Conservation (phyloP, 176 grass and related monocot genomes). For the Cocos nucifera region DNA sequence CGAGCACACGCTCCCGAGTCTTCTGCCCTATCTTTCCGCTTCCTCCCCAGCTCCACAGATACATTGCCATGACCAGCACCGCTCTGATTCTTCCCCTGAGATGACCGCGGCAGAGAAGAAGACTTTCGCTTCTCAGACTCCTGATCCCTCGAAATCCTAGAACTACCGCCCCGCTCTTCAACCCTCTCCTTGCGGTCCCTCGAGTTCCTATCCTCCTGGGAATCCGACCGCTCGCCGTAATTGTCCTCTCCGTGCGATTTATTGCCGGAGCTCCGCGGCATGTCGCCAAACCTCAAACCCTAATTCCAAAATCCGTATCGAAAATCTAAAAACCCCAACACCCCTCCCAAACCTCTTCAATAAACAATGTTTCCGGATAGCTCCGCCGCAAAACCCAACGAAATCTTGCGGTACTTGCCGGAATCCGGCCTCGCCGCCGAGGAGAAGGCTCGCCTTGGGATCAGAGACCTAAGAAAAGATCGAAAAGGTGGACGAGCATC, state of each 20-base stretch:
- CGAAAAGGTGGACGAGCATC: too few species aligned
- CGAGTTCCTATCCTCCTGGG: conserved; percentile 7
- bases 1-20: too few species aligned
- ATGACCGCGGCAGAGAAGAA: neutral
- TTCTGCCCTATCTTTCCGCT: neutral
- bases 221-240: conserved; percentile 13
- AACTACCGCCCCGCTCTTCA: too few species aligned
- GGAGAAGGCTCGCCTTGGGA: neutral
- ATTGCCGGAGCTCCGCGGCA: conserved; percentile 24
- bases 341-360: neutral
- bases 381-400: neutral
- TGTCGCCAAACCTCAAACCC: neutral
- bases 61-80: neutral
- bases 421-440: neutral
- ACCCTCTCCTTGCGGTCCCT: conserved; percentile 5
- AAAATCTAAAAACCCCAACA: too few species aligned
- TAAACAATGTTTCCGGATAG: neutral
- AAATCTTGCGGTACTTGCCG: neutral
- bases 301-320: neutral
- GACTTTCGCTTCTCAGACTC: neutral
- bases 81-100: neutral
- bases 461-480: too few species aligned
- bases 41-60: neutral
- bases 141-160: neutral
- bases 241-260: conserved; percentile 5